These are phyloP conservation scores for Benincasa hispida DNA, from an alignment of 306 rosid genomes.

Conservation along the genomic window DNA sequence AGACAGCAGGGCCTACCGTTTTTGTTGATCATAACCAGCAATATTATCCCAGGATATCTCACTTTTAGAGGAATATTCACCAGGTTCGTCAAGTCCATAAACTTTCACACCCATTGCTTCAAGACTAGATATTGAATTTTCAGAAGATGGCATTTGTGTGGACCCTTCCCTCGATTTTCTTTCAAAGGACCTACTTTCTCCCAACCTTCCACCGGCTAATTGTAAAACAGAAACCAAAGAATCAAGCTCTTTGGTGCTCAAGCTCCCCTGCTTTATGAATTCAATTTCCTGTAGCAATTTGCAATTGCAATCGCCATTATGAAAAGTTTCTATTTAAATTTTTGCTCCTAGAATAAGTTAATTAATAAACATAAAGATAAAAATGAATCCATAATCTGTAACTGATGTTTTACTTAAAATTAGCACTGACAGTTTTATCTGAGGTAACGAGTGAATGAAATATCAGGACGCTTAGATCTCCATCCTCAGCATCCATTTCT, in stretches of 20 bases:
- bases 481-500: slow-evolving; percentile 25
- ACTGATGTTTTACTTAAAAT: background rate
- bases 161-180: slow-evolving; percentile 37
- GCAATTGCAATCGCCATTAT: background rate
- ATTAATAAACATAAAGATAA: background rate
- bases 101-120: slow-evolving; percentile 83
- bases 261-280: slow-evolving; percentile 58
- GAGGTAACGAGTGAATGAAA: slow-evolving; percentile 52
- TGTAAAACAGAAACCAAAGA: slow-evolving; percentile 65
- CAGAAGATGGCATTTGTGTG: slow-evolving; percentile 33
- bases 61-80: slow-evolving; percentile 14
- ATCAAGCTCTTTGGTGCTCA: slow-evolving; percentile 60
- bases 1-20: slow-evolving; percentile 37
- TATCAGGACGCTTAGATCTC: slow-evolving; percentile 45
- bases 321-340: background rate
- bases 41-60: slow-evolving; percentile 77
- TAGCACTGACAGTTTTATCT: slow-evolving; percentile 60
- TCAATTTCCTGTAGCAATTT: slow-evolving; percentile 69
- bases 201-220: slow-evolving; percentile 53
- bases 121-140: slow-evolving; percentile 54
- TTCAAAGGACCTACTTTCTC: slow-evolving; percentile 27
- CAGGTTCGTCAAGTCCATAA: slow-evolving; percentile 52
- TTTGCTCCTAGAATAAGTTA: background rate
- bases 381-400: background rate
- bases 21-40: slow-evolving; percentile 84